Percentiles rank a stretch among this genome's conserved stretches.
phyloP scores from a whole-genome alignment of 192 early-diverging fungal species.

The Backusella parvicylindrica region DNA sequence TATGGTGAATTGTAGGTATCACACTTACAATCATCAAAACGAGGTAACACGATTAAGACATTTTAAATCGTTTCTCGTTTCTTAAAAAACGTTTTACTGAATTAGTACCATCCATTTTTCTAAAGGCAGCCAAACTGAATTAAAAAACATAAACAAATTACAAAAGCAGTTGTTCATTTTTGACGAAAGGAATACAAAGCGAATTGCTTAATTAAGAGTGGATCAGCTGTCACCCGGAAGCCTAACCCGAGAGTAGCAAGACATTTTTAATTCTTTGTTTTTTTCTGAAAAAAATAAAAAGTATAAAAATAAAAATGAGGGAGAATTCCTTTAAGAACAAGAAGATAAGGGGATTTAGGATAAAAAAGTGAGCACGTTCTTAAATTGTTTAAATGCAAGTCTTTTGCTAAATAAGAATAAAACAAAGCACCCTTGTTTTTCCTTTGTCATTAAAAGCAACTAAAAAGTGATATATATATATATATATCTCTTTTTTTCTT shows the following conservation, averaged over 20 bases:
- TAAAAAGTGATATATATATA: too few relatives aligned
- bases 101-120: background rate
- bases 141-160: background rate
- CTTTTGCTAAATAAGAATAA: conserved; percentile 3
- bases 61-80: background rate
- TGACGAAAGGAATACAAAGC: background rate
- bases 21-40: background rate
- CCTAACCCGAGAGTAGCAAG: background rate
- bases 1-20: background rate
- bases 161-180: background rate
- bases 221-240: background rate
- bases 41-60: background rate
- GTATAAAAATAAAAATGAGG: background rate
- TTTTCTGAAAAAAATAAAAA: background rate
- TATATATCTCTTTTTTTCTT: too few relatives aligned
- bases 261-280: background rate
- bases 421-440: background rate
- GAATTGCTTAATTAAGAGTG: background rate
- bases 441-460: background rate
- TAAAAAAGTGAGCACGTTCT: background rate
- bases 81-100: background rate
- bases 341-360: background rate
- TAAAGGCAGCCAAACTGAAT: background rate
- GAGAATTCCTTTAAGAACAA: background rate
- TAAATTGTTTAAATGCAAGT: background rate